Percentiles rank a stretch among this genome's conserved stretches.
Conservation (phyloP, 208 protist species). For the Trypanosomatidae sp. region DNA sequence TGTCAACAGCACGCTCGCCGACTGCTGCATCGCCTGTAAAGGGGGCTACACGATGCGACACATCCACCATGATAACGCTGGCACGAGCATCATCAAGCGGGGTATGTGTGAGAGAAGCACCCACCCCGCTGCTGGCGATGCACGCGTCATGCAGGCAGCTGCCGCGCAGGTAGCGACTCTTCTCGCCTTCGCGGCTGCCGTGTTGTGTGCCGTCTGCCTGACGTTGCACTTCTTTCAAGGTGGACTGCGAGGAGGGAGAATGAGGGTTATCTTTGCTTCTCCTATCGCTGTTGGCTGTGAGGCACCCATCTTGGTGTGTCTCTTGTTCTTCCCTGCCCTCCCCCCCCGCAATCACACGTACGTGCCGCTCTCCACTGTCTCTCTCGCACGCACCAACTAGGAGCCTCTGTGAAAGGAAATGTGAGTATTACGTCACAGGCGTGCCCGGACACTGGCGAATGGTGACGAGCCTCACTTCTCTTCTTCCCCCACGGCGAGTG, state of each 20-base stretch:
- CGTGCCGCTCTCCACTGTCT: not conserved
- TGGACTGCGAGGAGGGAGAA: not conserved
- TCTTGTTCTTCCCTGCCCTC: not conserved
- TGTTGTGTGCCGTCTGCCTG: not conserved
- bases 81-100: not conserved
- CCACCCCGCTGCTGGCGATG: not conserved
- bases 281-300: not conserved
- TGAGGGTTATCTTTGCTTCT: not conserved
- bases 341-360: not conserved
- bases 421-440: not conserved
- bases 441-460: no score
- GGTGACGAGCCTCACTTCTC: no score
- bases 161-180: not conserved
- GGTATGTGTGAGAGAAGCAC: not conserved
- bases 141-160: not conserved
- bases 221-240: not conserved
- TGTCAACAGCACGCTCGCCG: not conserved
- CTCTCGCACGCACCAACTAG: not conserved
- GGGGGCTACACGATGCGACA: not conserved
- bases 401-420: not conserved
- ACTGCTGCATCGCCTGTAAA: constrained; percentile 2
- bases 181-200: not conserved
- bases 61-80: not conserved
- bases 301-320: not conserved
- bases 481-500: no score